Percentiles rank a stretch among this genome's conserved stretches.
Conservation (phyloP, 495 filamentous ascomycete species). For the Penicillium waksmanii region DNA sequence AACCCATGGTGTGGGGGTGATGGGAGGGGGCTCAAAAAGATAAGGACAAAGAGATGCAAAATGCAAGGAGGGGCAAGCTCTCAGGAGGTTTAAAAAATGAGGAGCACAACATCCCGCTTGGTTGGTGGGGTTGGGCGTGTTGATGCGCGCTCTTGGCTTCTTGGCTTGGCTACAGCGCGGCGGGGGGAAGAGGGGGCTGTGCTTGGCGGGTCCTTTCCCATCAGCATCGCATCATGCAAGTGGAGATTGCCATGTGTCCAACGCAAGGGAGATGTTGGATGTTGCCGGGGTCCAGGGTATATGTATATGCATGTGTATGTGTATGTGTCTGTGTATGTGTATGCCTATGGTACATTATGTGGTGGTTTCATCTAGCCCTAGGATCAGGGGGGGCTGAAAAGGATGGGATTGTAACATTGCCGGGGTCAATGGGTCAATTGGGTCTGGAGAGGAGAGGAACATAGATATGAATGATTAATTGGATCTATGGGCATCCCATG, state of each 20-base stretch:
- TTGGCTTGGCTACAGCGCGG: slow-evolving; percentile 13
- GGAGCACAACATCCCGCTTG: slow-evolving; percentile 3
- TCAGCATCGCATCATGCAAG: neutral
- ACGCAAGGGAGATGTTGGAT: neutral
- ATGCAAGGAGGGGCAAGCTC: slow-evolving; percentile 10
- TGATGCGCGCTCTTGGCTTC: slow-evolving; percentile 12
- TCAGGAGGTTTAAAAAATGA: slow-evolving; percentile 5
- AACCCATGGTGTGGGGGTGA: slow-evolving; percentile 24
- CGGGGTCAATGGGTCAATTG: no score
- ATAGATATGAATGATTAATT: no score
- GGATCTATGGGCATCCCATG: no score
- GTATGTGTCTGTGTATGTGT: neutral
- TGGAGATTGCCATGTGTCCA: neutral
- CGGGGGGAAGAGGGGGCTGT: slow-evolving; percentile 1
- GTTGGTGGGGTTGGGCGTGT: slow-evolving; percentile 17
- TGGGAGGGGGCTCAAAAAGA: neutral
- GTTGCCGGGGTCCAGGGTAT: neutral
- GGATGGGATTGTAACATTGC: neutral
- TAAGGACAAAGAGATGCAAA: slow-evolving; percentile 6
- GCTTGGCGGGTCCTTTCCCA: slow-evolving; percentile 10
- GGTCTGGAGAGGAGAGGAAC: no score
- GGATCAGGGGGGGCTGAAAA: neutral
- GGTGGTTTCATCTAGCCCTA: neutral
- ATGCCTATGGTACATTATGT: neutral
- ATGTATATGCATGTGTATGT: neutral